Conservation (phyloP, 2,329 filamentous ascomycete genomes). For the Cladosporium austrohemisphaericum region DNA sequence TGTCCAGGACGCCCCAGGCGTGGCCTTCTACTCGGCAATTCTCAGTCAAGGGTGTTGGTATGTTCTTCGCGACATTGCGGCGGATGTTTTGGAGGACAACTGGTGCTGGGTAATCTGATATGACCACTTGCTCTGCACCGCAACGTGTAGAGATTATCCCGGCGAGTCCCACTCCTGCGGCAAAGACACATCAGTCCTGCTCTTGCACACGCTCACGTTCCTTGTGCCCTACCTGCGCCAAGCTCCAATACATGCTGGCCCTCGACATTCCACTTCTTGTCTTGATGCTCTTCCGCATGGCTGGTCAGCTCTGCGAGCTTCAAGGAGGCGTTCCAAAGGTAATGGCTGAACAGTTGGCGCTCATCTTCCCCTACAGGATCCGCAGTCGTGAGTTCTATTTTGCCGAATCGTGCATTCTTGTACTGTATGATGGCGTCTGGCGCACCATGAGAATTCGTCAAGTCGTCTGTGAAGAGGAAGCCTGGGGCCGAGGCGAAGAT, state of each 20-base stretch:
- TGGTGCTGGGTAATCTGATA: conserved; percentile 66
- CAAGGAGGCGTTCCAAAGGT: conserved; percentile 65
- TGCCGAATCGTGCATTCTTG: conserved; percentile 34
- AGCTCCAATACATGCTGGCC: conserved; percentile 59
- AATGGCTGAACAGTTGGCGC: conserved; percentile 64
- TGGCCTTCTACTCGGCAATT: conserved; percentile 55
- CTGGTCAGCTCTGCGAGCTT: conserved; percentile 44
- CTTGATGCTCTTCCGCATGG: conserved; percentile 24
- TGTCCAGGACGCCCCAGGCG: conserved; percentile 57
- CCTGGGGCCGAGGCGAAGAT: conserved; percentile 57
- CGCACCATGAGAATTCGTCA: conserved; percentile 64
- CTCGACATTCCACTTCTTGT: conserved; percentile 45
- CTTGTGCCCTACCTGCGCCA: conserved; percentile 58
- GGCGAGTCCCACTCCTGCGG: conserved; percentile 43
- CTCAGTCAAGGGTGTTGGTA: conserved; percentile 35
- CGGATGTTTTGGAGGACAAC: conserved; percentile 57
- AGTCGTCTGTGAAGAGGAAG: conserved; percentile 65
- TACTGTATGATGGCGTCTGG: conserved; percentile 57
- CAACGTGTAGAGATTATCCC: conserved; percentile 45
- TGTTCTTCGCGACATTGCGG: conserved; percentile 55
- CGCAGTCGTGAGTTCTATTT: conserved; percentile 40
- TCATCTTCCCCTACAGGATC: conserved; percentile 52
- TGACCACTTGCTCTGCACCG: conserved; percentile 44
- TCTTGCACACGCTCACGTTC: conserved; percentile 32
- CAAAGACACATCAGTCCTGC: conserved; percentile 22